These are phyloP conservation scores for Rubroshorea leprosula DNA, from an alignment of 345 rosid genomes.

Conservation along the genomic window DNA sequence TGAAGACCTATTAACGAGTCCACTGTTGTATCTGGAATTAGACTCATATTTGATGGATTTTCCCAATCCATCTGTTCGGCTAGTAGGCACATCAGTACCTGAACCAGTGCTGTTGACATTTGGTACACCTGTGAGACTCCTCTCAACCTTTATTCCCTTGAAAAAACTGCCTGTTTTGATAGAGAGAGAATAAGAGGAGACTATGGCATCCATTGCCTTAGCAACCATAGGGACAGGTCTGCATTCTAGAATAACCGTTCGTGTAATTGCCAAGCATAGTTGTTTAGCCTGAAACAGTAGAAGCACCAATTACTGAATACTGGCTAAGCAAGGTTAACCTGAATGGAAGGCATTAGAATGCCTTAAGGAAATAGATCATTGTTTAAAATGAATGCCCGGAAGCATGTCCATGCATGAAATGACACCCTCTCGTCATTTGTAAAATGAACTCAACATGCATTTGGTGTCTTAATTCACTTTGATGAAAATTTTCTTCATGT, in stretches of 20 bases:
- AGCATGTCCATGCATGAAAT: not conserved
- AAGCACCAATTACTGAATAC: slow-evolving; percentile 13
- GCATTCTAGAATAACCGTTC: slow-evolving; percentile 73
- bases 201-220: slow-evolving; percentile 70
- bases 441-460: not conserved
- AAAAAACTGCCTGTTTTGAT: slow-evolving; percentile 59
- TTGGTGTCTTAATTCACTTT: too few relatives aligned
- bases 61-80: slow-evolving; percentile 32
- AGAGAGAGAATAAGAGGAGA: slow-evolving; percentile 60
- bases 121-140: slow-evolving; percentile 29
- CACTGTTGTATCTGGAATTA: slow-evolving; percentile 22
- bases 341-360: not conserved
- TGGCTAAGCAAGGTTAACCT: not conserved
- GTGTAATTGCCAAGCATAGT: slow-evolving; percentile 67
- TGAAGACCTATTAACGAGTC: slow-evolving; percentile 30
- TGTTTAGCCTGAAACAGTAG: slow-evolving; percentile 72
- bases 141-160: slow-evolving; percentile 59
- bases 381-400: not conserved
- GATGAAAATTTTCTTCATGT: too few relatives aligned
- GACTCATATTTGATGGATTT: slow-evolving; percentile 33
- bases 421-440: not conserved
- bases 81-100: slow-evolving; percentile 29
- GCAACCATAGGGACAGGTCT: slow-evolving; percentile 78
- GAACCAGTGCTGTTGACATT: slow-evolving; percentile 22
- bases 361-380: not conserved